These are phyloP conservation scores for Cladorrhinum samala DNA, from an alignment of 495 filamentous ascomycete genomes.

Conservation along the genomic window DNA sequence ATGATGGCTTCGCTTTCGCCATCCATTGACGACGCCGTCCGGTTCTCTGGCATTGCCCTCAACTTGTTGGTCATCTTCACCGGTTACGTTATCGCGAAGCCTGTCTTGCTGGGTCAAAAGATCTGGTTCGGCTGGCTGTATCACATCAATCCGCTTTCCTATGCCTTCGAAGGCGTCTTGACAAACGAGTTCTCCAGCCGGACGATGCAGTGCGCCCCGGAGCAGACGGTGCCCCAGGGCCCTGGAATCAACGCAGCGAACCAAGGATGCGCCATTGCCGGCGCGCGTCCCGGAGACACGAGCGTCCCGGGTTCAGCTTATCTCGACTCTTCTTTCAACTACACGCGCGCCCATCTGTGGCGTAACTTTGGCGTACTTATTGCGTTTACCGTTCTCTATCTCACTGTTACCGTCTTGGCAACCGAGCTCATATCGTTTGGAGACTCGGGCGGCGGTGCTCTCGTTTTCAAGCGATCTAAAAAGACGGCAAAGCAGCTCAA, in stretches of 20 bases:
- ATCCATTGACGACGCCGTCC: conserved; percentile 56
- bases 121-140: conserved; percentile 75
- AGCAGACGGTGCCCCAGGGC: conserved; percentile 53
- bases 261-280: conserved; percentile 56
- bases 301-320: conserved; percentile 56
- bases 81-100: conserved; percentile 64
- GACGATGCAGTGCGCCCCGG: conserved; percentile 43
- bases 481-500: conserved; percentile 26
- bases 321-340: conserved; percentile 48
- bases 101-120: conserved; percentile 50
- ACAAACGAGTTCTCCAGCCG: conserved; percentile 60
- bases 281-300: conserved; percentile 44
- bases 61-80: conserved; percentile 73
- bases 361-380: conserved; percentile 74
- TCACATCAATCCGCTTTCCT: conserved; percentile 65
- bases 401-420: conserved; percentile 59
- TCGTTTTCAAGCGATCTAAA: conserved; percentile 30
- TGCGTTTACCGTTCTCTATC: conserved; percentile 62
- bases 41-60: conserved; percentile 49
- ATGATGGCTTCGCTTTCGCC: conserved; percentile 59
- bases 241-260: conserved; percentile 44
- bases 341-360: conserved; percentile 64
- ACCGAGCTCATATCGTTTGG: conserved; percentile 49
- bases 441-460: conserved; percentile 26
- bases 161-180: conserved; percentile 65